Evolutionary conservation across 192 early-diverging fungal species (phyloP).

Genomic region (Linderina pennispora): DNA sequence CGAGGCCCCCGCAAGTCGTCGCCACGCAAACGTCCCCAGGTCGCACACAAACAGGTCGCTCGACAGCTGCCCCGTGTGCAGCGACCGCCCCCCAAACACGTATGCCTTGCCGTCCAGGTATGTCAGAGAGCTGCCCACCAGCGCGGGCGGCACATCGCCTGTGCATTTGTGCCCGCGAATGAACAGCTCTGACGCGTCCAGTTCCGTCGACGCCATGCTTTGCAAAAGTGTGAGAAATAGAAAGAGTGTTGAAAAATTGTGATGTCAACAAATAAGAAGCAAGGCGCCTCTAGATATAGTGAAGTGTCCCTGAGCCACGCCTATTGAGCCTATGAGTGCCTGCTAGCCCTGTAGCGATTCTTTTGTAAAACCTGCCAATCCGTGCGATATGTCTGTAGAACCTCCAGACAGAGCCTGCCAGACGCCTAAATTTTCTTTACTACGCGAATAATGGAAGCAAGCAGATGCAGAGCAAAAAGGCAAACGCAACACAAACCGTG

Average conservation of each 20-base stretch:
- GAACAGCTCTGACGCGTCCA: conserved; percentile 45
- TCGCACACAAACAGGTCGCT: conserved; percentile 64
- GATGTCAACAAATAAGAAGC: not conserved
- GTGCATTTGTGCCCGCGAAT: conserved; percentile 49
- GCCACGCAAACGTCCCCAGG: conserved; percentile 57
- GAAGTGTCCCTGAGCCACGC: too few species aligned
- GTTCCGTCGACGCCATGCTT: conserved; percentile 28
- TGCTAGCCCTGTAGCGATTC: too few species aligned
- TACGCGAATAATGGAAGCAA: too few species aligned
- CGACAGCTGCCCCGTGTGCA: conserved; percentile 62
- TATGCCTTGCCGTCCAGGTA: conserved; percentile 54
- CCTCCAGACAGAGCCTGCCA: too few species aligned
- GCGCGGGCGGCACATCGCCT: conserved; percentile 66
- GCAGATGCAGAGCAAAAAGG: too few species aligned
- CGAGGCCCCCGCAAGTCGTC: conserved; percentile 36
- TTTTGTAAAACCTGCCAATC: too few species aligned
- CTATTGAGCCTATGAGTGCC: too few species aligned
- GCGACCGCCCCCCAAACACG: conserved; percentile 65
- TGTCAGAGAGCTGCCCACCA: conserved; percentile 62
- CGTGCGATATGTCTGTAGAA: too few species aligned
- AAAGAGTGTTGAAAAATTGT: not conserved
- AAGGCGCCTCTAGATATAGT: too few species aligned
- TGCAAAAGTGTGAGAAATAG: not conserved
- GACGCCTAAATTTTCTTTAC: too few species aligned
- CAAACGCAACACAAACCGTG: too few species aligned